Base-by-base conservation (phyloP, 495 filamentous ascomycete genomes). In the Aspergillus ellipticus region DNA sequence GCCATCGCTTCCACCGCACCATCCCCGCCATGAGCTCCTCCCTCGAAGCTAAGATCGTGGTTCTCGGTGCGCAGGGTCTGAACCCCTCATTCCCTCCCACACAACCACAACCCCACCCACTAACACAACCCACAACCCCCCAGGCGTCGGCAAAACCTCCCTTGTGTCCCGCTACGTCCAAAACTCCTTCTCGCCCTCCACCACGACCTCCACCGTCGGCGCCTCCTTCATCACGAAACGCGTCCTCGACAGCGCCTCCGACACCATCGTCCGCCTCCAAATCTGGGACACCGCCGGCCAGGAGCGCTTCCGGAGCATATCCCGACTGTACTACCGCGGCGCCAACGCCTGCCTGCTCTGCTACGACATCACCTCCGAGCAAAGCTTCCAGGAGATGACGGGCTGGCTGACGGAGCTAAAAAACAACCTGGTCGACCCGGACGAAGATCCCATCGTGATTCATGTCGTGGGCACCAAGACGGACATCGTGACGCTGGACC, bases 201-300 rank as follows among this genome's bases (percentile, higher is more conserved):
- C 83, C 4, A 83, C 82, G 47, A 83, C 86, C 15, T 90, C 89
- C 16, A 98, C 93, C 35, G 85, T 97, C 62, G 94, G 94, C 71
- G 94, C 94, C 19, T 92, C 87, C 58, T 97, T 97, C 72, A 81
- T 96, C 65, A 95, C 93, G 48, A 96, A 97, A 73, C 85, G 90
- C 63, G 89, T 96, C 55, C 77, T 92, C 59, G 92, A 97, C 73
- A 83, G 83, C 59, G 85, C 95, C 49, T 83, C 86, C 20, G 87
- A 89, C 61, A 90, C 88, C 8, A 75, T 83, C 13, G 89, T 96
- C 19, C 84, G 91, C 8, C 75, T 96, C 20, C 90, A 96, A 71
- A 92, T 96, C 51, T 96, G 92, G 90, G 89, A 95, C 62, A 95
- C 90, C 58, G 94, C 93, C 48, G 94, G 94, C 42, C 94, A 97